These are phyloP conservation scores for Plasmopara muralis DNA, from an alignment of 352 stramenopile species.

Conservation along the genomic window DNA sequence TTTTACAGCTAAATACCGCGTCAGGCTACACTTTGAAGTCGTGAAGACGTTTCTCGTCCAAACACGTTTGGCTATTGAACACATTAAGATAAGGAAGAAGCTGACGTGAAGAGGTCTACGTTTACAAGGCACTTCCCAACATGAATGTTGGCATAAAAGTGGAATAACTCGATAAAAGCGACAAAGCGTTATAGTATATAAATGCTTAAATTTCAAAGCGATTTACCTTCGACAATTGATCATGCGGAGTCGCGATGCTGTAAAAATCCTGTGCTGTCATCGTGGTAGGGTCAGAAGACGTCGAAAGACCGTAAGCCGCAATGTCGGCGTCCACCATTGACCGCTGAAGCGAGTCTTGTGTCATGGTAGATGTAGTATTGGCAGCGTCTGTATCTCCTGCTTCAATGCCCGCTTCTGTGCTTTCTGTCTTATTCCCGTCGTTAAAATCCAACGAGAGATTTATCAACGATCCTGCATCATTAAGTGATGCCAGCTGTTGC, in stretches of 20 bases:
- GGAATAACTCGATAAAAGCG: too few species aligned
- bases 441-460: slow-evolving; percentile 22
- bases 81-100: too few species aligned
- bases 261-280: slow-evolving; percentile 58
- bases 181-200: too few species aligned
- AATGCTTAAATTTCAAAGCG: slow-evolving; percentile 47
- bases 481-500: slow-evolving; percentile 36
- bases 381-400: slow-evolving; percentile 4
- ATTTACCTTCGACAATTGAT: slow-evolving; percentile 35
- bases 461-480: slow-evolving; percentile 29
- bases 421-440: slow-evolving; percentile 18
- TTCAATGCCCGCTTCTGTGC: slow-evolving; percentile 18
- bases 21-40: too few species aligned
- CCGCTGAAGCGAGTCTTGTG: slow-evolving; percentile 28
- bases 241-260: slow-evolving; percentile 34
- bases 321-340: slow-evolving; percentile 37
- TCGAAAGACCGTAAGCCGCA: slow-evolving; percentile 17
- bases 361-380: slow-evolving; percentile 2
- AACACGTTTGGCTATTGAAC: too few species aligned
- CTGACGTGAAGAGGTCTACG: too few species aligned
- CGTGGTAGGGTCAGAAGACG: slow-evolving; percentile 20
- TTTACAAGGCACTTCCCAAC: too few species aligned
- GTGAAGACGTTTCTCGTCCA: too few species aligned
- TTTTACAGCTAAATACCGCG: too few species aligned
- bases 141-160: too few species aligned